phyloP scores from a whole-genome alignment of 306 rosid species.

The Canavalia ensiformis region DNA sequence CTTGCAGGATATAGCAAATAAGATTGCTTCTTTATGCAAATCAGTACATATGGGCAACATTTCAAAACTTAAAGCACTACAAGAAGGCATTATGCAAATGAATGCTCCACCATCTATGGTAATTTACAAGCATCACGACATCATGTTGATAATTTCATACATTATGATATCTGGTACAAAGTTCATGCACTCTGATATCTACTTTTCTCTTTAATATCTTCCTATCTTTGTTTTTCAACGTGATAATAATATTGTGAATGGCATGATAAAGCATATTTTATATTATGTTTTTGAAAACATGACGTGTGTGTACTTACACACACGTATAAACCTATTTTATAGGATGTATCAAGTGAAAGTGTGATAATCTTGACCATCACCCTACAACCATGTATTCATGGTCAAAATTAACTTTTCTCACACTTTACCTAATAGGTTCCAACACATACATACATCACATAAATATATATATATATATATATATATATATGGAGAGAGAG shows the following conservation, averaged over 20 bases:
- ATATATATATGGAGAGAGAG: too few species aligned
- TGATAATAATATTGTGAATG: not conserved
- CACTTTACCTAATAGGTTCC: too few species aligned
- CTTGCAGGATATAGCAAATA: conserved; percentile 2
- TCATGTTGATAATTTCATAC: not conserved
- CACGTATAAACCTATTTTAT: too few species aligned
- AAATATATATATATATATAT: too few species aligned
- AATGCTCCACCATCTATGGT: conserved; percentile 6
- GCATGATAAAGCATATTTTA: not conserved
- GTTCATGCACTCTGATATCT: not conserved
- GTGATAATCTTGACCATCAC: too few species aligned
- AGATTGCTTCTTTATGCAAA: not conserved
- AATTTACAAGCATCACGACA: not conserved
- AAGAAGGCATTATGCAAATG: conserved; percentile 16
- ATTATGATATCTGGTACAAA: not conserved
- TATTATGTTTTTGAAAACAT: too few species aligned
- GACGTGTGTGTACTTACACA: too few species aligned
- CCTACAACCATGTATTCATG: too few species aligned
- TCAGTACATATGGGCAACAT: not conserved
- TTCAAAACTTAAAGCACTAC: not conserved
- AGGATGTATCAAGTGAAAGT: too few species aligned
- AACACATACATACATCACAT: too few species aligned
- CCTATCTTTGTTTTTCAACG: not conserved
- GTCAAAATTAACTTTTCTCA: too few species aligned
- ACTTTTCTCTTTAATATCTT: not conserved